These are phyloP conservation scores for Echeveria elegans DNA, from an alignment of 164 flowering plant genomes.

Conservation along the genomic window DNA sequence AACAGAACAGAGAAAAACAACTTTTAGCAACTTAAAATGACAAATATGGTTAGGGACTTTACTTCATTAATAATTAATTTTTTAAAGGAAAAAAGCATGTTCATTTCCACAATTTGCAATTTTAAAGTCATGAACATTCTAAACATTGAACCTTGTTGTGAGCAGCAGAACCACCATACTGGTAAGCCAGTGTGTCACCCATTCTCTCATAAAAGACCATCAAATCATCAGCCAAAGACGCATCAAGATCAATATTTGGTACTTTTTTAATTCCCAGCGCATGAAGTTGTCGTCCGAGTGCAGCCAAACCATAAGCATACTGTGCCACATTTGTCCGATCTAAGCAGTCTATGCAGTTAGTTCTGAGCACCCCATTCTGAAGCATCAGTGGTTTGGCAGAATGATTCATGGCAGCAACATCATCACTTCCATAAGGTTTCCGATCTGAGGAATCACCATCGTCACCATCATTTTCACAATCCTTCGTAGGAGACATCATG, in stretches of 20 bases:
- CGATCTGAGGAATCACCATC: slow-evolving; percentile 26
- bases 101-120: neutral
- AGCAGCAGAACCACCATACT: slow-evolving; percentile 57
- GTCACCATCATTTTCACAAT: slow-evolving; percentile 17
- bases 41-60: neutral
- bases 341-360: slow-evolving; percentile 49
- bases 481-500: slow-evolving; percentile 11
- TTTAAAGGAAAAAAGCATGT: neutral
- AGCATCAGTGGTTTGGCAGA: slow-evolving; percentile 34
- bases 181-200: slow-evolving; percentile 54
- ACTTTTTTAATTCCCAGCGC: slow-evolving; percentile 20
- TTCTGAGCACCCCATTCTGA: slow-evolving; percentile 45
- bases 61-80: no score
- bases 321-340: slow-evolving; percentile 57
- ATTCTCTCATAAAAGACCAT: slow-evolving; percentile 43
- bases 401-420: slow-evolving; percentile 20
- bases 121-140: neutral
- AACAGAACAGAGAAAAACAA: neutral
- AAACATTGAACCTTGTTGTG: slow-evolving; percentile 35
- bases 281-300: slow-evolving; percentile 42
- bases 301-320: slow-evolving; percentile 42
- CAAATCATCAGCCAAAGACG: slow-evolving; percentile 32
- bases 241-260: slow-evolving; percentile 31
- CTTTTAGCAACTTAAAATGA: neutral
- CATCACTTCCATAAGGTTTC: slow-evolving; percentile 20